Evolutionary conservation across 192 early-diverging fungal species (phyloP), one percentile per base, ranked within the genome.

Genomic region (Mycoemilia scoparia): DNA sequence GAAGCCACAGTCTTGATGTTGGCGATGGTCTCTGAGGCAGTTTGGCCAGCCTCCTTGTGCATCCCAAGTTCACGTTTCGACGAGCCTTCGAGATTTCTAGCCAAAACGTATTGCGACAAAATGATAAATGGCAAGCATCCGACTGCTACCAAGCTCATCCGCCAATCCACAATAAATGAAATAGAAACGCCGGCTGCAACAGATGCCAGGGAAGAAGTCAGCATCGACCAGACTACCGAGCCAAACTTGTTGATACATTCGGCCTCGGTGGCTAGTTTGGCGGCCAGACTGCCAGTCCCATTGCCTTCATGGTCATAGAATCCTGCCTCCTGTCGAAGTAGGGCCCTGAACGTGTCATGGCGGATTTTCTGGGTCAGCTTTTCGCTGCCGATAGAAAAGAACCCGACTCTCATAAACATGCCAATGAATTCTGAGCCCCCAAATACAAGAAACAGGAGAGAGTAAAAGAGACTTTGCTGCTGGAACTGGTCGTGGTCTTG

Each of bases 1-100:
- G 84, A 64, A 20, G 78, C 70, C 15, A 95, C 79, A 1, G 90
- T 95, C 29, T 83, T 80, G 18, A 95, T 79, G 36, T 81, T 76
- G 12, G 69, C 52, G 20, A 91, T 77, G 3, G 84, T 78, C 57
- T 95, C 85, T 45, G 70, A 66, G 16, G 86, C 83, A 37, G 83
- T 71, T 52, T 87, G 74, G 37, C 77, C 83, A 11, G 77, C 71
- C 19, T 64, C 45, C 42, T 83, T 78, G 58, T 88, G 84, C 1
- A 78, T 75, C 29, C 54, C 66, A 49, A 81, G 76, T 38, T 63
- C 50, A 29, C 74, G 64, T 35, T 67, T 63, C 13, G 60, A 53
- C 7, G 67, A 39, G 13, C 60, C 67, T 17, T 43, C 54, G 20
- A 61, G 41, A 10, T 41, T 41, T 37, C 23, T 41, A 24, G 52